These are phyloP conservation scores for Ustilago crameri DNA, from an alignment of 1,284 basidiomycete species.

Conservation along the genomic window DNA sequence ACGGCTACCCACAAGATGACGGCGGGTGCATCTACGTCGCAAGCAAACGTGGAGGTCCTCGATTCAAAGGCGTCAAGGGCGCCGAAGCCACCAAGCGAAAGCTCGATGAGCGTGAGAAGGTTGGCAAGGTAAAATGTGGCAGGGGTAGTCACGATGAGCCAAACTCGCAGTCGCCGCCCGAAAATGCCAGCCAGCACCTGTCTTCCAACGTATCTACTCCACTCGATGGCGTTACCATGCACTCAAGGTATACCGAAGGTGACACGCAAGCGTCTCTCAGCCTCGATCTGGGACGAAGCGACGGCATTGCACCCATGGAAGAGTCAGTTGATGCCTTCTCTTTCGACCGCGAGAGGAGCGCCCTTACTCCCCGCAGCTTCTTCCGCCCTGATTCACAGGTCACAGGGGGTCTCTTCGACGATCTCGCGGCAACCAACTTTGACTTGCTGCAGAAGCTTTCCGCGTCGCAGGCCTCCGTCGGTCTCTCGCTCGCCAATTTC, in stretches of 20 bases:
- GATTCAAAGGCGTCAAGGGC: slow-evolving; percentile 60
- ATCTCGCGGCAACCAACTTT: slow-evolving; percentile 51
- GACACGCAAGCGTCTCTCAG: background rate
- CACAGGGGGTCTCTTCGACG: slow-evolving; percentile 43
- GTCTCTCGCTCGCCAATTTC: slow-evolving; percentile 45
- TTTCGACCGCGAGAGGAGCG: slow-evolving; percentile 37
- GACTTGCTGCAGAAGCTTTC: slow-evolving; percentile 55
- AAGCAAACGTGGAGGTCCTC: slow-evolving; percentile 58
- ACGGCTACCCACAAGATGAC: slow-evolving; percentile 35
- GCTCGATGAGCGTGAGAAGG: slow-evolving; percentile 47
- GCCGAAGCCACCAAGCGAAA: slow-evolving; percentile 51
- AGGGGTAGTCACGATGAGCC: slow-evolving; percentile 26
- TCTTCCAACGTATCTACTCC: slow-evolving; percentile 20
- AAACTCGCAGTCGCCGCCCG: slow-evolving; percentile 35
- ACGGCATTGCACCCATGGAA: slow-evolving; percentile 11
- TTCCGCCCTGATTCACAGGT: slow-evolving; percentile 32
- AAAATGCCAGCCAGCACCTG: slow-evolving; percentile 13
- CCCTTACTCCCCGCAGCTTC: slow-evolving; percentile 26
- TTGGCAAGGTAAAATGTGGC: slow-evolving; percentile 23
- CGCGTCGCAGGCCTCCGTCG: slow-evolving; percentile 22
- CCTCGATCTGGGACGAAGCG: slow-evolving; percentile 16
- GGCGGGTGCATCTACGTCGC: slow-evolving; percentile 58
- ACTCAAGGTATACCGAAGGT: slow-evolving; percentile 1
- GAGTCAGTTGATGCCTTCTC: slow-evolving; percentile 26
- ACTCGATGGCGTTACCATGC: slow-evolving; percentile 13